Evolutionary conservation across 2,329 filamentous ascomycete species (phyloP), one percentile per base, ranked within the genome.

Genomic region (Ophiostoma sp.): DNA sequence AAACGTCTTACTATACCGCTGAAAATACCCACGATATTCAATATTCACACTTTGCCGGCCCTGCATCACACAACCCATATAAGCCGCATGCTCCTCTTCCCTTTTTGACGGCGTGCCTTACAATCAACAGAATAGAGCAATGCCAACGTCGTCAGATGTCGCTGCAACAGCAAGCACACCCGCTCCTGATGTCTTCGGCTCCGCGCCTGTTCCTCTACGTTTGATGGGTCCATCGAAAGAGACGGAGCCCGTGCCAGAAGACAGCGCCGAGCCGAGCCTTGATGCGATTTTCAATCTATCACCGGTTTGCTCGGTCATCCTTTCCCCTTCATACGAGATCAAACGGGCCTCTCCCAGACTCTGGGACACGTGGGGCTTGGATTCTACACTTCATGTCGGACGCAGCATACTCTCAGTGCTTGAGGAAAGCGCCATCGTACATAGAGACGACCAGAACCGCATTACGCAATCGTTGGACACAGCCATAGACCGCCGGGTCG

Each of bases 301-400:
- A 0, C 77, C 77, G 5, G 72, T 77, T 16, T 74, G 76, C 2
- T 72, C 74, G 4, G 72, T 76, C 47, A 64, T 76, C 64, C 71
- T 79, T 3, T 75, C 76, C 8, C 75, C 76, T 1, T 67, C 73
- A 8, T 74, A 75, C 67, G 72, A 72, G 67, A 76, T 79, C 66
- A 72, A 72, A 44, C 74, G 72, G 3, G 76, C 72, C 36, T 78
- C 77, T 5, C 65, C 67, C 16, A 73, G 75, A 47, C 72, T 78
- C 66, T 67, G 75, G 2, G 11, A 72, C n/a, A 3, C 52, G 47
- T 63, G 60, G 60, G 16, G 16, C 40, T 44, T 63, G 6, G 12
- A 42, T 4, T n/a, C 16, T 5, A 18, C n/a, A 1, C 16, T n/a
- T 16, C 6, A 42, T 18, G 16, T 63, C 38, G 40, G 60, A n/a